A percentile compares a stretch with the other conserved stretches of the same genome.
phyloP scores from a whole-genome alignment of 306 rosid species.

The Vachellia pachyceras region DNA sequence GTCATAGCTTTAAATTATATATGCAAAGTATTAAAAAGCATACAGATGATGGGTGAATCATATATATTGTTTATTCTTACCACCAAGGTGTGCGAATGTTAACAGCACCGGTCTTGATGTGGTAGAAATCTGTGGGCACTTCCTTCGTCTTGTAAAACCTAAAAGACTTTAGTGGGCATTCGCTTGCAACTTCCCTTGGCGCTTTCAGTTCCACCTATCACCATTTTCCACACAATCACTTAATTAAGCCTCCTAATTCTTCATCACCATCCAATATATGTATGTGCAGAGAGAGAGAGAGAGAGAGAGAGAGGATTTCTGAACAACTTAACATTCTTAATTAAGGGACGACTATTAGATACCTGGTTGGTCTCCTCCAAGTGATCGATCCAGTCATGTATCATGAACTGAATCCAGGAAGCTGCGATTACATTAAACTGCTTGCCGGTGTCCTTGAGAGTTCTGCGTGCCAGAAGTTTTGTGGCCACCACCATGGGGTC shows the following conservation, averaged over 20 bases:
- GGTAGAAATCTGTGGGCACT: conserved; percentile 48
- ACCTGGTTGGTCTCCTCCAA: conserved; percentile 62
- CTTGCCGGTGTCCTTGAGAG: conserved; percentile 55
- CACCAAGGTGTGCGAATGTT: conserved; percentile 71
- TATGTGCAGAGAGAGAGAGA: too few relatives aligned
- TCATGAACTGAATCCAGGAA: conserved; percentile 77
- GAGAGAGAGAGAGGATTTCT: not conserved
- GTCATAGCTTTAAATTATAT: too few relatives aligned
- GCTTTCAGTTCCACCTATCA: conserved; percentile 53
- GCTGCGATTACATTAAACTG: conserved; percentile 71
- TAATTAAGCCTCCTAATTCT: too few relatives aligned
- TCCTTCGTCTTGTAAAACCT: conserved; percentile 62
- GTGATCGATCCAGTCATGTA: conserved; percentile 73
- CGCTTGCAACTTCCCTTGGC: conserved; percentile 52
- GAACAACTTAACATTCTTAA: not conserved
- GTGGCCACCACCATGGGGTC: conserved; percentile 66
- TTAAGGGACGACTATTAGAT: too few relatives aligned
- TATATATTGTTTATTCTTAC: conserved; percentile 35
- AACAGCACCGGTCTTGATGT: conserved; percentile 42
- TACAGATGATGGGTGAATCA: too few relatives aligned
- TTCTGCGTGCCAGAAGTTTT: conserved; percentile 54
- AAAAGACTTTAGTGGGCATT: conserved; percentile 64
- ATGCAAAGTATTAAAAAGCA: too few relatives aligned
- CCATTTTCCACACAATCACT: not conserved
- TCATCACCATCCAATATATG: too few relatives aligned